These are phyloP conservation scores for Eutrema japonicum DNA, from an alignment of 345 rosid species.

Conservation along the genomic window DNA sequence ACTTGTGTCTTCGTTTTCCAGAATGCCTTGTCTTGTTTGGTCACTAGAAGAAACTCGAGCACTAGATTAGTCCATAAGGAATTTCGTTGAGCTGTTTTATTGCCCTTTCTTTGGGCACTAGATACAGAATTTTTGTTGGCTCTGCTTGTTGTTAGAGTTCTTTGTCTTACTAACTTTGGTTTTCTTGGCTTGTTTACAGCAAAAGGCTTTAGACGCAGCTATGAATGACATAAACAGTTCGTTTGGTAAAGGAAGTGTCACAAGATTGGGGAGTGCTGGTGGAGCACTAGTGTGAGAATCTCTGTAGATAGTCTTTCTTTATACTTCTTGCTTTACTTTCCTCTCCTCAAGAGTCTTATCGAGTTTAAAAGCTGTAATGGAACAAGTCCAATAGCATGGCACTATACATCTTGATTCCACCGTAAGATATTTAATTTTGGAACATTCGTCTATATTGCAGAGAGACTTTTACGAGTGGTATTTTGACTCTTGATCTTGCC, in stretches of 20 bases:
- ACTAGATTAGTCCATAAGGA: not conserved
- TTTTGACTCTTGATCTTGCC: conserved; percentile 91
- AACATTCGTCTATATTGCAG: conserved; percentile 47
- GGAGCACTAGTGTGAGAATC: conserved; percentile 86
- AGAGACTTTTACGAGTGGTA: conserved; percentile 93
- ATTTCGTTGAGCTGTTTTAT: not conserved
- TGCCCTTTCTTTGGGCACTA: not conserved
- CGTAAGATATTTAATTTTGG: not conserved
- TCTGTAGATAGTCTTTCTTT: conserved; percentile 9
- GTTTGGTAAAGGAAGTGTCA: conserved; percentile 97
- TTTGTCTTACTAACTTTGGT: not conserved
- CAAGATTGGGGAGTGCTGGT: conserved; percentile 94
- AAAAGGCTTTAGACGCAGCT: conserved; percentile 94
- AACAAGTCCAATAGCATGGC: not conserved
- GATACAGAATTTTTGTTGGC: not conserved
- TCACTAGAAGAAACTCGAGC: not conserved
- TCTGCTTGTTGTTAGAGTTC: conserved; percentile 8
- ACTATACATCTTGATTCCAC: conserved; percentile 2
- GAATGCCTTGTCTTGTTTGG: not conserved
- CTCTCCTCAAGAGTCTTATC: not conserved
- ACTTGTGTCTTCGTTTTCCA: not conserved
- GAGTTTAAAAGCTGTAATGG: not conserved
- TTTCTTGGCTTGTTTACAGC: conserved; percentile 51
- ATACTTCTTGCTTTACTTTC: not conserved
- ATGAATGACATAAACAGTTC: conserved; percentile 87